These are phyloP conservation scores for Margaritispora aquatica DNA, from an alignment of 495 filamentous ascomycete genomes.

Conservation along the genomic window DNA sequence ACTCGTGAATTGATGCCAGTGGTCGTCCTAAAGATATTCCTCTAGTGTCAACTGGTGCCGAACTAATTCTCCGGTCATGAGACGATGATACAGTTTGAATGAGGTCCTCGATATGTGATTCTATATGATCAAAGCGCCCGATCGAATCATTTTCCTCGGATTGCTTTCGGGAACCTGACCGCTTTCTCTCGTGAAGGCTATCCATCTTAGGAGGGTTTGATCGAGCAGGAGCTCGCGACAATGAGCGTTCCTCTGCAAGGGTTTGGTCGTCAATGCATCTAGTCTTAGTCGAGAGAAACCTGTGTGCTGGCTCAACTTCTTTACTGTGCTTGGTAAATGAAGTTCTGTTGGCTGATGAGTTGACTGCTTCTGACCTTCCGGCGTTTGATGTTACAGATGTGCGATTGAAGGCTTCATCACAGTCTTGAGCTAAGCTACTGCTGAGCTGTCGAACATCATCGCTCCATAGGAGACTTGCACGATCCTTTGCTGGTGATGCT, in stretches of 20 bases:
- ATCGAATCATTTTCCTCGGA: slow-evolving; percentile 17
- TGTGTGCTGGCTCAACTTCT: not conserved
- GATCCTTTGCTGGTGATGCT: not conserved
- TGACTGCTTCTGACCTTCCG: slow-evolving; percentile 30
- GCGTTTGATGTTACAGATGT: slow-evolving; percentile 25
- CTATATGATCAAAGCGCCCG: slow-evolving; percentile 20
- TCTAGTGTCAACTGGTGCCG: slow-evolving; percentile 47
- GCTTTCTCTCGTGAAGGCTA: slow-evolving; percentile 19
- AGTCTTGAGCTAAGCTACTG: slow-evolving; percentile 41
- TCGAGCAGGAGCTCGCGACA: slow-evolving; percentile 48
- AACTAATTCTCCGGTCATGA: slow-evolving; percentile 37
- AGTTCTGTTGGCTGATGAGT: slow-evolving; percentile 7
- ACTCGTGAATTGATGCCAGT: slow-evolving; percentile 49
- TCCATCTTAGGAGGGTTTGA: slow-evolving; percentile 37
- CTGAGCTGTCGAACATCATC: slow-evolving; percentile 46
- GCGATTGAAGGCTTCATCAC: slow-evolving; percentile 70
- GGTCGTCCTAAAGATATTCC: slow-evolving; percentile 29
- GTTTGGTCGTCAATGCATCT: not conserved
- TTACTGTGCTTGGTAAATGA: not conserved
- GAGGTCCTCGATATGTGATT: slow-evolving; percentile 24
- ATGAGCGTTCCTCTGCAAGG: slow-evolving; percentile 34
- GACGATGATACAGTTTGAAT: slow-evolving; percentile 14
- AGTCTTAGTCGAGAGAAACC: not conserved
- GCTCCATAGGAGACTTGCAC: slow-evolving; percentile 27
- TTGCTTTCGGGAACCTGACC: slow-evolving; percentile 17